A percentile compares a stretch with the other conserved stretches of the same genome.
Conservation (phyloP, 768 basidiomycete genomes). For the Pleurotus djamor region DNA sequence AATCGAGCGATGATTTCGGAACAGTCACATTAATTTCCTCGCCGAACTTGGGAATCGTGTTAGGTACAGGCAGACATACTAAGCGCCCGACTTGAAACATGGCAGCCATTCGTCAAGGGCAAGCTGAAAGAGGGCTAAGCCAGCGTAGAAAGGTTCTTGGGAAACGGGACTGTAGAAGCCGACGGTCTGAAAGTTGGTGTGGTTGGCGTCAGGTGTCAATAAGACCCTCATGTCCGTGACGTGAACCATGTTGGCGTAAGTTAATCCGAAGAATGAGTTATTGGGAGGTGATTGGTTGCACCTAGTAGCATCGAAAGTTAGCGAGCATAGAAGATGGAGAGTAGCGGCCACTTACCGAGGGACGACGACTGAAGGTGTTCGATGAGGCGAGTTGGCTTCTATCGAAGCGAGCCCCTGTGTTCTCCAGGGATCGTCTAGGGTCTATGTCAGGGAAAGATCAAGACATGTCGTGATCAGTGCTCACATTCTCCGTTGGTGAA, state of each 20-base stretch:
- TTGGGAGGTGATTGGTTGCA: conserved; percentile 33
- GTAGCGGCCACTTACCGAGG: conserved; percentile 27
- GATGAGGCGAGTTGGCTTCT: conserved; percentile 41
- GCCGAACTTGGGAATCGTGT: too few species aligned
- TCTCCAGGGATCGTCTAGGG: conserved; percentile 47
- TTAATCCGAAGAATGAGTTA: conserved; percentile 42
- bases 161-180: conserved; percentile 49
- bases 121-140: conserved; percentile 42
- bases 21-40: too few species aligned
- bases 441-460: not conserved
- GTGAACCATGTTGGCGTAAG: conserved; percentile 46
- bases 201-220: conserved; percentile 43
- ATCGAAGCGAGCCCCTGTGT: conserved; percentile 51
- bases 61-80: too few species aligned
- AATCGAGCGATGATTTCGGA: too few species aligned
- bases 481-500: conserved; percentile 49
- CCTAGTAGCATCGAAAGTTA: conserved; percentile 14
- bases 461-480: conserved; percentile 7
- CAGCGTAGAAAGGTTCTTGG: conserved; percentile 43
- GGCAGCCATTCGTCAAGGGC: conserved; percentile 49
- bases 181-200: conserved; percentile 44
- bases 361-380: conserved; percentile 31
- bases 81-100: conserved; percentile 24
- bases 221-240: conserved; percentile 48
- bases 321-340: not conserved